Conservation (phyloP, 805 yeast genomes). For the Hanseniaspora clermontiae region DNA sequence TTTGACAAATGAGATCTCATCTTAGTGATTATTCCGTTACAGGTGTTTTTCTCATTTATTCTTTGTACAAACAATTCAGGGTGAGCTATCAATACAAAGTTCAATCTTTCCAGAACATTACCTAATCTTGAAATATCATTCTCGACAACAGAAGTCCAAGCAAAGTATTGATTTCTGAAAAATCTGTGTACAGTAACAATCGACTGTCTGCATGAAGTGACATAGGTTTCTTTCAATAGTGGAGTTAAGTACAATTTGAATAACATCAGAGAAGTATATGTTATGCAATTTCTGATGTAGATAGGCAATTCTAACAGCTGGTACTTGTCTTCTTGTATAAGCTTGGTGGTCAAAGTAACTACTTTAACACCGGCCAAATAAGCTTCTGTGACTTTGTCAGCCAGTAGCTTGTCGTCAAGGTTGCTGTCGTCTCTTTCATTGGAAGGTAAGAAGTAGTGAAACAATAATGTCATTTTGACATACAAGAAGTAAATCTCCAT, state of each 20-base stretch:
- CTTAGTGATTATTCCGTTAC: constrained; percentile 53
- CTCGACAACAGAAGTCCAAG: constrained; percentile 74
- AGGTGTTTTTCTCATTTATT: constrained; percentile 23
- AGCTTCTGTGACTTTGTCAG: constrained; percentile 68
- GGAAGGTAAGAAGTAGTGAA: constrained; percentile 83
- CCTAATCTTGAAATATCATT: constrained; percentile 88
- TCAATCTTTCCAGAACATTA: constrained; percentile 75
- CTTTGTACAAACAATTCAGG: constrained; percentile 68
- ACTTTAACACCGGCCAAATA: constrained; percentile 70
- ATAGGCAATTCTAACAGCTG: constrained; percentile 76
- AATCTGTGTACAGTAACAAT: constrained; percentile 85
- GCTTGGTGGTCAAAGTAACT: constrained; percentile 60
- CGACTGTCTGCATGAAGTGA: constrained; percentile 82
- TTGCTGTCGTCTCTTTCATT: constrained; percentile 72
- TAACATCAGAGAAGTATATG: constrained; percentile 63
- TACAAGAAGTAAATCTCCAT: constrained; percentile 71
- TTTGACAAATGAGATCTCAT: constrained; percentile 91
- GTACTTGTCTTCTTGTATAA: constrained; percentile 42
- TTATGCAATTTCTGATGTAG: constrained; percentile 72
- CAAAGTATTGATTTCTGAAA: constrained; percentile 73
- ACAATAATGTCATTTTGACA: constrained; percentile 67
- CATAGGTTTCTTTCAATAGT: constrained; percentile 47
- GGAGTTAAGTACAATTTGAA: constrained; percentile 76
- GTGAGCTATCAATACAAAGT: constrained; percentile 73
- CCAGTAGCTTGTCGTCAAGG: constrained; percentile 18